Conservation (phyloP, 768 basidiomycete genomes). For the Boletus rubescentipes region DNA sequence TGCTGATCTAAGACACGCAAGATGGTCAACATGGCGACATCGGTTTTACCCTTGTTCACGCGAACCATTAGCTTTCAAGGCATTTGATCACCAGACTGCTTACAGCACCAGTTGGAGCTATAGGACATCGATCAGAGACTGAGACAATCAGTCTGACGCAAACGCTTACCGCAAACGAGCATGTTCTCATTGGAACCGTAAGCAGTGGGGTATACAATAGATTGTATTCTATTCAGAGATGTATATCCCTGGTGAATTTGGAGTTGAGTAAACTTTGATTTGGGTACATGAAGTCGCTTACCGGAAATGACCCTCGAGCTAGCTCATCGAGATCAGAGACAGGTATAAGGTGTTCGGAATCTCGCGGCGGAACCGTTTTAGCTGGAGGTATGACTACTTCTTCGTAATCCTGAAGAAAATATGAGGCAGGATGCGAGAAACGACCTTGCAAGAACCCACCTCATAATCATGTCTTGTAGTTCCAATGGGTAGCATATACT, state of each 20-base stretch:
- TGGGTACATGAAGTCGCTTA: slow-evolving; percentile 33
- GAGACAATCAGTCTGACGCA: not conserved
- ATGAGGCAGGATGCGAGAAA: slow-evolving; percentile 6
- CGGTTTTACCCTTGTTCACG: slow-evolving; percentile 86
- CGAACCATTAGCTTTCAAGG: slow-evolving; percentile 2
- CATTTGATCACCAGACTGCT: slow-evolving; percentile 29
- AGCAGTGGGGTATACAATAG: slow-evolving; percentile 90
- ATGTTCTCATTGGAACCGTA: slow-evolving; percentile 97
- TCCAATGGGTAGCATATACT: slow-evolving; percentile 80
- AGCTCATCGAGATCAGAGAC: slow-evolving; percentile 75
- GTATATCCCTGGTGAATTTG: slow-evolving; percentile 65
- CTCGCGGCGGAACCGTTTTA: slow-evolving; percentile 68
- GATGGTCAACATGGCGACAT: slow-evolving; percentile 93
- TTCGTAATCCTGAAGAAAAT: slow-evolving; percentile 66
- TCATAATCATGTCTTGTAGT: slow-evolving; percentile 68
- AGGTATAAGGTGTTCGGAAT: slow-evolving; percentile 66
- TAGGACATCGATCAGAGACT: not conserved
- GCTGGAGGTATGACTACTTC: slow-evolving; percentile 91
- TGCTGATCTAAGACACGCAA: slow-evolving; percentile 85
- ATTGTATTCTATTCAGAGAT: slow-evolving; percentile 90
- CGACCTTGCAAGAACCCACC: slow-evolving; percentile 39
- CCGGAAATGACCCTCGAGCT: slow-evolving; percentile 81
- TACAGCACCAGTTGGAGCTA: slow-evolving; percentile 97
- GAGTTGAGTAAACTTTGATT: not conserved
- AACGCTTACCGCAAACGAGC: slow-evolving; percentile 52